Conservation (phyloP, 2,329 filamentous ascomycete genomes). For the Aureobasidium mangrovei region DNA sequence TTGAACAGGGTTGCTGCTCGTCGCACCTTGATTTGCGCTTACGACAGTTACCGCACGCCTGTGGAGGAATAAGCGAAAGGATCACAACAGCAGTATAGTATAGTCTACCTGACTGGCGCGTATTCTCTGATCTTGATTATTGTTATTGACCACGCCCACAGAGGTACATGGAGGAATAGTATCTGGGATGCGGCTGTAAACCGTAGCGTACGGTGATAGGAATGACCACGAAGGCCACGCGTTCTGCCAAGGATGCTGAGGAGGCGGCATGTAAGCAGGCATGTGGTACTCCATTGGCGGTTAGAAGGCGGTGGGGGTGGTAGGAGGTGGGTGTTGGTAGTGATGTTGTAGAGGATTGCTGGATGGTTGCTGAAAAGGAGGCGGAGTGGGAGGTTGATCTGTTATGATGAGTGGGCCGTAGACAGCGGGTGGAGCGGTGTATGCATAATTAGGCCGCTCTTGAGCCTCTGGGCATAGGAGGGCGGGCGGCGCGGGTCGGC, state of each 20-base stretch:
- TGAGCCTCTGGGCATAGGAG: conserved; percentile 13
- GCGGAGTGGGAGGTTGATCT: conserved; percentile 18
- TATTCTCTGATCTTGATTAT: conserved; percentile 12
- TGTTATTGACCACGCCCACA: conserved; percentile 2
- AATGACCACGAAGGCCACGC: background rate
- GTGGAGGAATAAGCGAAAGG: conserved; percentile 11
- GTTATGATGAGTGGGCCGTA: conserved; percentile 26
- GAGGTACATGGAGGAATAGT: conserved; percentile 1
- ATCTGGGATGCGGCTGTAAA: conserved; percentile 19
- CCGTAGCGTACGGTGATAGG: conserved; percentile 21
- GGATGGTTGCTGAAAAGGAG: conserved; percentile 18
- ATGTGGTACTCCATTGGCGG: conserved; percentile 16
- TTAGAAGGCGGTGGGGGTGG: background rate
- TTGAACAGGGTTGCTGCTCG: conserved; percentile 72
- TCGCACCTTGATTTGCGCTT: conserved; percentile 86
- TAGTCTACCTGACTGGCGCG: conserved; percentile 13
- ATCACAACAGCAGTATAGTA: conserved; percentile 11
- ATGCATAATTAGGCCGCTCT: conserved; percentile 22
- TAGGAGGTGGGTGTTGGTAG: conserved; percentile 6
- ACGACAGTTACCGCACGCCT: conserved; percentile 89
- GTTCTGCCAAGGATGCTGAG: background rate
- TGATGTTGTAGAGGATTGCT: conserved; percentile 6
- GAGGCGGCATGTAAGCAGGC: background rate
- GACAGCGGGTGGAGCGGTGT: conserved; percentile 26
- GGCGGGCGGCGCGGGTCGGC: conserved; percentile 16